Evolutionary conservation across 2,329 filamentous ascomycete species (phyloP), one percentile per base, ranked within the genome.

Genomic region (Talaromyces sp.): DNA sequence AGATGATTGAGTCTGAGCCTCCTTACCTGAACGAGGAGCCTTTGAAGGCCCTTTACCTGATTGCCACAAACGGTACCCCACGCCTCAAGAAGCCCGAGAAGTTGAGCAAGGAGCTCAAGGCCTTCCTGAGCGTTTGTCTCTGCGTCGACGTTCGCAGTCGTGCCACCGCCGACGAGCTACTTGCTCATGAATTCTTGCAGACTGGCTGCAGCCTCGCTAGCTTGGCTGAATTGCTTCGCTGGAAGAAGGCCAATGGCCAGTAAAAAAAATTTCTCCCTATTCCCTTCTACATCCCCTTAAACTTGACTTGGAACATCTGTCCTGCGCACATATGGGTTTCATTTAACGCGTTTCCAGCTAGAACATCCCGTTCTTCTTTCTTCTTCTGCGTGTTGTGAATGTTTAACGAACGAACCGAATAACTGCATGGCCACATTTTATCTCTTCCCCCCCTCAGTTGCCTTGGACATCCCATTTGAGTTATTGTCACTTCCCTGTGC

Each of bases 1-100:
- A 99, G 76, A 97, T 99, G 94, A 97, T 97, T 68, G 94, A 99
- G 73, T 96, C 91, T 16, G 94, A 99, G 74, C 94, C 94, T 5
- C 94, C 94, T 0, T 99, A 99, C 73, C 84, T 97, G 33, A 97
- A 97, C 75, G 94, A 97, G 75, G 93, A 97, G 75, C 94, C 94
- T 0, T 84, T 99, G 51, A 97, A 97, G 81, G 94, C 94, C 7
- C 83, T 99, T 42, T 99, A 96, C 73, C 84, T 99, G 57, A 99
- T 99, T 70, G 94, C 94, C 43, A 99, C 94, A 51, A 97, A 97
- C 77, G 94, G 94, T 62, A 97, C 94, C 3, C 94, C 94, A 19
- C 86, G 91, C 52, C 83, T 99, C 59, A 99, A 99, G 88, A 96
- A 97, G 77, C 93, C 94, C 1, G 93, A 99, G 77, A 96, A 96